Evolutionary conservation across 2,329 filamentous ascomycete species (phyloP), one percentile per base, ranked within the genome.

Genomic region (Diplocarpon mali): DNA sequence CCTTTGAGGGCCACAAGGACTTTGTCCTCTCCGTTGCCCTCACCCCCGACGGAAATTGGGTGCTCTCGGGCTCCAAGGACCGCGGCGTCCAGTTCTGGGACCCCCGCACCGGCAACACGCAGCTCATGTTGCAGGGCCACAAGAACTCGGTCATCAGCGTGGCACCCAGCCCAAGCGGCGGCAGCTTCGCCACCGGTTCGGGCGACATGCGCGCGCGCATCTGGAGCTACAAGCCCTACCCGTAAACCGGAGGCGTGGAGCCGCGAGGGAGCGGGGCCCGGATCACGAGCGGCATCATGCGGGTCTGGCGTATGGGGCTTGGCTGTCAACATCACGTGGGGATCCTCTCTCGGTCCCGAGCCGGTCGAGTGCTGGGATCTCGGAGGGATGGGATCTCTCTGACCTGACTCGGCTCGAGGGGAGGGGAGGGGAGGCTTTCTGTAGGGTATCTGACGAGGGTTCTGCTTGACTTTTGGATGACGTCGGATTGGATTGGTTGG

Each of bases 61-160:
- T 98, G 46, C 83, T 98, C 66, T 95, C 87, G 52, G 92, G 92
- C 36, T 95, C 88, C 50, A 98, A 98, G 71, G 92, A 98, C 62
- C 79, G 92, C 41, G 90, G 92, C 39, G 92, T 98, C 16, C 92
- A 96, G 63, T 96, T 98, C 72, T 98, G 92, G 92, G 90, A 98
- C 61, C 90, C 92, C 15, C 77, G 83, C 58, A 95, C 88, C 15
- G 92, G 90, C 30, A 83, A 85, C 54, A 93, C 90, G 1, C 90
- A 96, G 67, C 83, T 98, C 63, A 96, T 96, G 92, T 76, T 98
- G 50, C 92, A 96, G 66, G 92, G 92, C 20, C 92, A 98, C 65
- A 96, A 96, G 74, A 96, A 96, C 67, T 95, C 87, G 10, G 92
- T 98, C 57, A 96, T 96, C 59, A 95, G 89, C 2, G 92, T 98